Conservation (phyloP, 2,329 filamentous ascomycete species). For the Microdochium nivale region DNA sequence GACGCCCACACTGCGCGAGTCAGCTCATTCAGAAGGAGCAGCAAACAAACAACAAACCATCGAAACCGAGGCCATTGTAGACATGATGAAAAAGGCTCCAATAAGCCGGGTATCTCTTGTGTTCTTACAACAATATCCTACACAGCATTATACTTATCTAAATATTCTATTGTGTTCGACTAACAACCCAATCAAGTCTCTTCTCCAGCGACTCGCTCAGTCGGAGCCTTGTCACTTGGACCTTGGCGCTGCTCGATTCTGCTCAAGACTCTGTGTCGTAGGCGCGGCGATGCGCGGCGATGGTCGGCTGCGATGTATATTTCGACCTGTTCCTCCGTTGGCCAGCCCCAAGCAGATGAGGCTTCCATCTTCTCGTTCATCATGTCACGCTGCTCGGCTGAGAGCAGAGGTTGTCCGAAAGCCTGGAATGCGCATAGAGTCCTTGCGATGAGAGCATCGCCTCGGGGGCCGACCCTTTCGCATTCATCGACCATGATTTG, state of each 20-base stretch:
- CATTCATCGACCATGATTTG: constrained; percentile 24
- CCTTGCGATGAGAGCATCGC: constrained; percentile 18
- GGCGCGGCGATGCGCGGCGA: not conserved
- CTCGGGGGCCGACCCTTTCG: constrained; percentile 17
- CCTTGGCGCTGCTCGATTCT: not conserved
- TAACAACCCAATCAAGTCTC: not conserved
- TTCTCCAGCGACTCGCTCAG: not conserved
- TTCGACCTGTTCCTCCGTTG: constrained; percentile 17
- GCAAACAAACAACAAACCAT: too few species aligned
- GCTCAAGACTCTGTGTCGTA: not conserved
- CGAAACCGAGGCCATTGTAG: too few species aligned
- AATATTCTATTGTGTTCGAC: too few species aligned
- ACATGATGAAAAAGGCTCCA: not conserved
- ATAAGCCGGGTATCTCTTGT: not conserved
- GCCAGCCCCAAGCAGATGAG: constrained; percentile 17
- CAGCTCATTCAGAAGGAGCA: too few species aligned
- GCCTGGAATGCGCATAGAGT: constrained; percentile 38
- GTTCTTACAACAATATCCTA: too few species aligned
- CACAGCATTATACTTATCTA: too few species aligned
- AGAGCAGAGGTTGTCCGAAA: constrained; percentile 34
- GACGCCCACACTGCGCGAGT: too few species aligned
- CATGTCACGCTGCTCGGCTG: constrained; percentile 10
- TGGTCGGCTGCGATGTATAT: constrained; percentile 13
- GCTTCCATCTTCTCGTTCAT: constrained; percentile 11
- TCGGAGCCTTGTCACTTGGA: not conserved